A percentile compares a stretch with the other conserved stretches of the same genome.
phyloP scores from a whole-genome alignment of 768 basidiomycete genomes.

The Lactarius evosmus region DNA sequence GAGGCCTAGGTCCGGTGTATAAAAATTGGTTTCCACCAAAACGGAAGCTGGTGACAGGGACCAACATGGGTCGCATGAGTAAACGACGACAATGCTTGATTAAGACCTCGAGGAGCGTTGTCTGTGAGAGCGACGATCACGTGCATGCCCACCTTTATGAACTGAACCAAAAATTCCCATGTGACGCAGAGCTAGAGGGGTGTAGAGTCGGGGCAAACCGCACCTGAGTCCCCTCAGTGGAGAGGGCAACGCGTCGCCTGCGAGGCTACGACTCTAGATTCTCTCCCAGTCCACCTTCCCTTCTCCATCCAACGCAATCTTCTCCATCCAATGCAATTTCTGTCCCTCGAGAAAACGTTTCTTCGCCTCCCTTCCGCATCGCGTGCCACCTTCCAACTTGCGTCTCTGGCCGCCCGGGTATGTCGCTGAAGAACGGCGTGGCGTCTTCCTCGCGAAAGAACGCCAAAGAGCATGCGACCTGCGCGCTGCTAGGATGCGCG shows the following conservation, averaged over 20 bases:
- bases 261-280: slow-evolving; percentile 43
- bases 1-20: slow-evolving; percentile 49
- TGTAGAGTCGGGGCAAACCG: slow-evolving; percentile 19
- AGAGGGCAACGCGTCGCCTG: slow-evolving; percentile 36
- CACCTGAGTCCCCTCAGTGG: slow-evolving; percentile 42
- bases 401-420: slow-evolving; percentile 53
- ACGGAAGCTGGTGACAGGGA: slow-evolving; percentile 6
- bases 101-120: slow-evolving; percentile 54
- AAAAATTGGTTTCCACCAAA: slow-evolving; percentile 7
- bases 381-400: slow-evolving; percentile 77
- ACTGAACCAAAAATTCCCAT: background rate
- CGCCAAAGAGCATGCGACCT: slow-evolving; percentile 56
- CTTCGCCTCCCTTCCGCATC: slow-evolving; percentile 39
- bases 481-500: slow-evolving; percentile 29
- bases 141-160: slow-evolving; percentile 32
- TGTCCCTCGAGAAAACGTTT: slow-evolving; percentile 3
- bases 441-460: slow-evolving; percentile 45
- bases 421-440: slow-evolving; percentile 57
- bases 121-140: slow-evolving; percentile 57
- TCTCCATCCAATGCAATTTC: too few species aligned
- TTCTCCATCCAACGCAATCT: slow-evolving; percentile 23
- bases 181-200: background rate
- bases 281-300: slow-evolving; percentile 47
- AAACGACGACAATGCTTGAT: slow-evolving; percentile 43
- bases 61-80: slow-evolving; percentile 49